Evolutionary conservation across 495 filamentous ascomycete species (phyloP).

Genomic region (Elaphomyces granulatus): DNA sequence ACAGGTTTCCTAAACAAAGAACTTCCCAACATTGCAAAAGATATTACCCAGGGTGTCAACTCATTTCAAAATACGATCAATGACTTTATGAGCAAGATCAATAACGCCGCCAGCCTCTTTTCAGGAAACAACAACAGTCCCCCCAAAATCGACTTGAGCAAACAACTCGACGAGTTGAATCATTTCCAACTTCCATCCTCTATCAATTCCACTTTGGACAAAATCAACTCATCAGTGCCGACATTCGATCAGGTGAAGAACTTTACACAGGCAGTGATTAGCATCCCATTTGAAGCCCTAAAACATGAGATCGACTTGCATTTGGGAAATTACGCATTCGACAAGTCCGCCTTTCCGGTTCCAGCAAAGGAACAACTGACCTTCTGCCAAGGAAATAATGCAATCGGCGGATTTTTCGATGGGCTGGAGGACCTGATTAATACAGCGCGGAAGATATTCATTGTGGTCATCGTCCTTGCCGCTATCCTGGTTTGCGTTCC

Average conservation of each 20-base stretch:
- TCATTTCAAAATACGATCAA: slow-evolving; percentile 5
- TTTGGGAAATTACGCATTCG: slow-evolving; percentile 58
- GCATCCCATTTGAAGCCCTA: slow-evolving; percentile 61
- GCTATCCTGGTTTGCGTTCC: slow-evolving; percentile 61
- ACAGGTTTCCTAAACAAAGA: slow-evolving; percentile 58
- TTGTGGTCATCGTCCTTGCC: slow-evolving; percentile 50
- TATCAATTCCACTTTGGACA: slow-evolving; percentile 47
- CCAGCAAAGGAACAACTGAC: slow-evolving; percentile 65
- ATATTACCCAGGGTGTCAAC: slow-evolving; percentile 38
- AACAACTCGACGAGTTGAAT: slow-evolving; percentile 46
- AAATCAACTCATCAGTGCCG: slow-evolving; percentile 63
- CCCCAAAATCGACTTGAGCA: slow-evolving; percentile 44
- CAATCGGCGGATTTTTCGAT: slow-evolving; percentile 78
- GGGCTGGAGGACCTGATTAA: slow-evolving; percentile 43
- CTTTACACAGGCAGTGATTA: slow-evolving; percentile 53
- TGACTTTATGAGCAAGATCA: slow-evolving; percentile 10
- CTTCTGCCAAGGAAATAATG: slow-evolving; percentile 78
- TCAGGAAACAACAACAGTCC: slow-evolving; percentile 23
- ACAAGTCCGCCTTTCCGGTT: slow-evolving; percentile 60
- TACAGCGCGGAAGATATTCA: slow-evolving; percentile 56
- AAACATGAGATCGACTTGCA: slow-evolving; percentile 53
- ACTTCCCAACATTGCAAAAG: slow-evolving; percentile 47
- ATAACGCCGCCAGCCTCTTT: slow-evolving; percentile 16
- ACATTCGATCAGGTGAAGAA: slow-evolving; percentile 66
- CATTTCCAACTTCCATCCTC: slow-evolving; percentile 50